Percentiles rank a stretch among this genome's conserved stretches.
These are phyloP conservation scores for Urtica urens DNA, from an alignment of 306 rosid genomes.

Conservation along the genomic window DNA sequence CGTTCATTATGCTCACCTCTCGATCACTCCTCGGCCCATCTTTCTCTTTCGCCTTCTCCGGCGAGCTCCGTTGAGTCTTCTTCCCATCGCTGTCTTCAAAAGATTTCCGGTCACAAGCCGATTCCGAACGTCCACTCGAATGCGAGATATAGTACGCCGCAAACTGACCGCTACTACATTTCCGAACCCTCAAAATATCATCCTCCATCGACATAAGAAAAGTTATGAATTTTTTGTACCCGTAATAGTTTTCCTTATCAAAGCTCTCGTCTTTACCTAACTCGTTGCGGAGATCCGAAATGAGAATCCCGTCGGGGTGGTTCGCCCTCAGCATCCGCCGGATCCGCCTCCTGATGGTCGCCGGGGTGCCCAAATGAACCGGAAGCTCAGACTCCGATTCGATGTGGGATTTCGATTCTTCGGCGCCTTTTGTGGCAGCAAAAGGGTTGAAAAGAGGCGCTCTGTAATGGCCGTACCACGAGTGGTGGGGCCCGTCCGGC, in stretches of 20 bases:
- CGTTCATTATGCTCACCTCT: no score
- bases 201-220: constrained; percentile 42
- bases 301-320: constrained; percentile 51
- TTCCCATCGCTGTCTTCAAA: no score
- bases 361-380: no score
- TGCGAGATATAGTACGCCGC: constrained; percentile 10
- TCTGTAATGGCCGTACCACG: constrained; percentile 69
- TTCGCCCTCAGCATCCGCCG: constrained; percentile 24
- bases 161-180: constrained; percentile 19
- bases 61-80: no score
- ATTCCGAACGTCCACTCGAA: constrained; percentile 15
- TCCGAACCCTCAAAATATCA: constrained; percentile 24
- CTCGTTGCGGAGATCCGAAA: constrained; percentile 30
- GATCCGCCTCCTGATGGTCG: constrained; percentile 34
- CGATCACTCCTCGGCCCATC: no score
- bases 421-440: no score
- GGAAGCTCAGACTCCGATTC: no score
- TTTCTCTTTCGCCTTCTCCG: no score
- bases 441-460: constrained; percentile 51
- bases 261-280: constrained; percentile 24
- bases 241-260: constrained; percentile 35
- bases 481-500: constrained; percentile 62
- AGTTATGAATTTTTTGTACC: constrained; percentile 34
- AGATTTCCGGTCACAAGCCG: constrained; percentile 19
- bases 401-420: no score